Percentiles rank a stretch among this genome's conserved stretches.
Conservation (phyloP, 306 rosid genomes). For the Medicago ruthenica region DNA sequence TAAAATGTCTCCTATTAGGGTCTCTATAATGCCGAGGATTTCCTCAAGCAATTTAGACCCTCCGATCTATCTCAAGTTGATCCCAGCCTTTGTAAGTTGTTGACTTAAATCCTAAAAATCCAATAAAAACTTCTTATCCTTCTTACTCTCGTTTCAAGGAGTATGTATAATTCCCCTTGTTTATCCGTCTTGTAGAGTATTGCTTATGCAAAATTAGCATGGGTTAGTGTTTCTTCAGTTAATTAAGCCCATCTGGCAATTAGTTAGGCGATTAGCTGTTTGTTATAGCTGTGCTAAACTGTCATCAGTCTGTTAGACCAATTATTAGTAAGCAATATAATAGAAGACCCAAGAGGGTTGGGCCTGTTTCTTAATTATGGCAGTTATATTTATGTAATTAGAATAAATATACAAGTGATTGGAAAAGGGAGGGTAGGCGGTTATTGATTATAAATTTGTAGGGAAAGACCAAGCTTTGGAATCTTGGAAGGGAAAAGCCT, state of each 20-base stretch:
- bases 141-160: neutral
- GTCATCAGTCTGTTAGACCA: neutral
- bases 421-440: neutral
- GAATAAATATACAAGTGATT: neutral
- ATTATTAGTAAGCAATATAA: neutral
- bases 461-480: neutral
- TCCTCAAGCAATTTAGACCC: neutral
- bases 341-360: neutral
- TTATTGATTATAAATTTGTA: neutral
- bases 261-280: too few species aligned
- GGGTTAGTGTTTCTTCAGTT: neutral
- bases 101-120: neutral
- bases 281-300: too few species aligned
- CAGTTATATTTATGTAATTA: neutral
- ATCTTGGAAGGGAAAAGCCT: neutral
- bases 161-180: neutral
- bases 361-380: neutral
- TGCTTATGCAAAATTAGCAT: neutral
- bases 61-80: neutral
- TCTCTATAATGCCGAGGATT: neutral
- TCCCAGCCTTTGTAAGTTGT: neutral
- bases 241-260: too few species aligned
- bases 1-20: too few species aligned
- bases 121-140: neutral
- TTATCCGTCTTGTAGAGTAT: neutral